These are phyloP conservation scores for Jamesozyma hellenica DNA, from an alignment of 805 yeast species.

Conservation along the genomic window DNA sequence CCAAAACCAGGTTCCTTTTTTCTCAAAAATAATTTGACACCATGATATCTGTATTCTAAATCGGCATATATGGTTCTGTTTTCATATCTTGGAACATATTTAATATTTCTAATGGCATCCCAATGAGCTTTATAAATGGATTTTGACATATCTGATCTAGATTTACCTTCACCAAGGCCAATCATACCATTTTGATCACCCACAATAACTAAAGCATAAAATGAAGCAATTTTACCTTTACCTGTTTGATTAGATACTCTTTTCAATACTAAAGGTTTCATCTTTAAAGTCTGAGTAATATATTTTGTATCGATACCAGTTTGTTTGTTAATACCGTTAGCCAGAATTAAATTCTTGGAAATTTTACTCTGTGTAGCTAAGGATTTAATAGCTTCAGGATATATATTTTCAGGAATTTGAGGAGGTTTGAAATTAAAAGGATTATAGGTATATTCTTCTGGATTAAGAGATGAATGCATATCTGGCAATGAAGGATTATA, in stretches of 20 bases:
- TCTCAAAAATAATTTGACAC: conserved; percentile 70
- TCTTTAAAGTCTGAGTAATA: conserved; percentile 44
- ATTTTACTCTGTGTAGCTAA: conserved; percentile 8
- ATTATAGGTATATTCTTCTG: conserved; percentile 9
- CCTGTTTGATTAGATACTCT: conserved; percentile 85
- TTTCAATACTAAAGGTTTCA: conserved; percentile 62
- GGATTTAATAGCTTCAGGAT: conserved; percentile 5
- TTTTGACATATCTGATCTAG: conserved; percentile 59
- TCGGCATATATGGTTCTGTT: conserved; percentile 84
- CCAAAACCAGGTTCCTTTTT: conserved; percentile 93
- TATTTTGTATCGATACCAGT: conserved; percentile 59
- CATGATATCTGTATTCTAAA: conserved; percentile 74
- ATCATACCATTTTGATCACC: conserved; percentile 92
- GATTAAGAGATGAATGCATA: conserved; percentile 16
- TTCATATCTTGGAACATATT: conserved; percentile 76
- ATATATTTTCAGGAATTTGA: conserved; percentile 8
- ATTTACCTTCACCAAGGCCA: conserved; percentile 92
- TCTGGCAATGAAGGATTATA: conserved; percentile 29
- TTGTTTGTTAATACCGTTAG: conserved; percentile 46
- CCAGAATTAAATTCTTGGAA: conserved; percentile 23
- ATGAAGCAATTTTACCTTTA: conserved; percentile 78
- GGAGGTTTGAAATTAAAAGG: conserved; percentile 13
- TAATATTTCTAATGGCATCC: conserved; percentile 84
- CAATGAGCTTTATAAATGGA: conserved; percentile 82
- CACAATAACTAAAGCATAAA: conserved; percentile 76